These are phyloP conservation scores for Penicillium dipodomyicola DNA, from an alignment of 495 filamentous ascomycete genomes.

Conservation along the genomic window DNA sequence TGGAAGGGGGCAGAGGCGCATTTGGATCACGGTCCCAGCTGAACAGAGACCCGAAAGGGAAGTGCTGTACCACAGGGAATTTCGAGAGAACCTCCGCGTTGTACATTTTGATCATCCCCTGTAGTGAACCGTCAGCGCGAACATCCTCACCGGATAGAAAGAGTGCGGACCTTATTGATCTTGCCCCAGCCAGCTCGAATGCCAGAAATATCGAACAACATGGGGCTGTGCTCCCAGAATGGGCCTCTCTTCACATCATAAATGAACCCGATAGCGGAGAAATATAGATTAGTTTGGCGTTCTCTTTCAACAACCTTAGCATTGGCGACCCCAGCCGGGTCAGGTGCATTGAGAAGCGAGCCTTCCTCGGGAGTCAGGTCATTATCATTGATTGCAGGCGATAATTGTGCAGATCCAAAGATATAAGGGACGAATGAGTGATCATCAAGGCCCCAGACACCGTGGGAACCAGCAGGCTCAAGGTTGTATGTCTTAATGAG, in stretches of 20 bases:
- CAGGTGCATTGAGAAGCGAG: slow-evolving; percentile 67
- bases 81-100: slow-evolving; percentile 67
- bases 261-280: slow-evolving; percentile 97
- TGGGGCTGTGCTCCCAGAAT: slow-evolving; percentile 98
- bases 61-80: slow-evolving; percentile 70
- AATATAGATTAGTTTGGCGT: slow-evolving; percentile 81
- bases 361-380: slow-evolving; percentile 72
- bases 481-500: slow-evolving; percentile 91
- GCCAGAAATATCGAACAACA: slow-evolving; percentile 91
- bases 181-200: slow-evolving; percentile 92
- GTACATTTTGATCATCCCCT: slow-evolving; percentile 76
- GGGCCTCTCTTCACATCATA: slow-evolving; percentile 96
- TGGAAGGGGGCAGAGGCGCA: slow-evolving; percentile 44
- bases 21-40: slow-evolving; percentile 74
- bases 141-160: not conserved
- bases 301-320: slow-evolving; percentile 62
- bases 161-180: slow-evolving; percentile 77
- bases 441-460: slow-evolving; percentile 97
- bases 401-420: slow-evolving; percentile 84
- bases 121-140: slow-evolving; percentile 6
- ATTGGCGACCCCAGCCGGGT: slow-evolving; percentile 67
- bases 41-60: slow-evolving; percentile 75
- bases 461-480: slow-evolving; percentile 91
- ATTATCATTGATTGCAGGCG: slow-evolving; percentile 63
- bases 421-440: slow-evolving; percentile 97